Evolutionary conservation across 176 grass and related monocot species (phyloP), one percentile per base, ranked within the genome.

Genomic region (Oryza rufipogon): DNA sequence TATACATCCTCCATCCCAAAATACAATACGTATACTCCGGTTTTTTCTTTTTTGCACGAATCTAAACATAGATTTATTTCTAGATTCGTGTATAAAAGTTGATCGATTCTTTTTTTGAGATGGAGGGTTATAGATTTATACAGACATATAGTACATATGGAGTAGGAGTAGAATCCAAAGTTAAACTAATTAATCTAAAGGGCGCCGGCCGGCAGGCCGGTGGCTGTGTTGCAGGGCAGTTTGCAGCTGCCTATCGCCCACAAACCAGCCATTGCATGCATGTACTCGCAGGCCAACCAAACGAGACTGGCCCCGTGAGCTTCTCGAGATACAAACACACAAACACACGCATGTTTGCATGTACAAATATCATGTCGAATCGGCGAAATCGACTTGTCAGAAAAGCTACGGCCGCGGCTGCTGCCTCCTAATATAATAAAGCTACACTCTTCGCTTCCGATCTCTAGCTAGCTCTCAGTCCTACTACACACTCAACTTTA

Each of bases 401-500:
- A 63, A 23, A 63, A 63, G 58, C 8, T 10, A 58, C 47, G 58
- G n/a, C n/a, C 58, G 17, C 58, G 17, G 52, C 52, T 12, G 49
- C 49, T 52, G 46, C 46, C 10, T 11, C 11, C 46, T 60, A 60
- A 60, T 60, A 63, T 63, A 63, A 63, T 22, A 63, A 63, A 23
- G 58, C 58, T 63, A 11, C 13, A 3, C n/a, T 60, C 79, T 70
- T 39, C 36, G 51, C 65, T 64, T 78, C 72, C 5, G 30, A 80
- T 80, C 77, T 71, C 51, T 76, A 80, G 63, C 84, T 82, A 83
- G 56, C 88, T 79, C 63, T 73, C 66, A 74, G 58, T 88, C 67
- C 80, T 87, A 78, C 66, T 65, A 14, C 85, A 77, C 71, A 82
- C 42, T 61, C 82, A 90, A 89, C 92, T 94, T 92, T 94, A 86